These are phyloP conservation scores for Isabelozyma heimii DNA, from an alignment of 805 yeast species.

Conservation along the genomic window DNA sequence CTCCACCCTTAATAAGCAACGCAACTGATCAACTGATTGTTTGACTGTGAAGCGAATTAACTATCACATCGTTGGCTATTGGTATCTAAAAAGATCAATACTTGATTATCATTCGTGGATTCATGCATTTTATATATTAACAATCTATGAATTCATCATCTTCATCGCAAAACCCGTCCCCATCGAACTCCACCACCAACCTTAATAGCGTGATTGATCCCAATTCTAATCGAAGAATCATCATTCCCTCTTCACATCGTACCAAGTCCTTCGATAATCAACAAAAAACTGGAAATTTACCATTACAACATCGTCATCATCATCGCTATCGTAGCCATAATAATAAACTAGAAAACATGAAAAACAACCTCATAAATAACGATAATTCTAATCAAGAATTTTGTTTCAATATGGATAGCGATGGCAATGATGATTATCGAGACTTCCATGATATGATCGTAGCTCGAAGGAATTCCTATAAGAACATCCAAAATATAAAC, in stretches of 20 bases:
- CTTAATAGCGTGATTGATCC: not conserved
- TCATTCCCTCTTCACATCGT: not conserved
- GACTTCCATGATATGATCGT: not conserved
- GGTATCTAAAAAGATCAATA: not conserved
- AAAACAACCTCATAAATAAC: not conserved
- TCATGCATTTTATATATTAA: not conserved
- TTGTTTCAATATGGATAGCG: conserved; percentile 1
- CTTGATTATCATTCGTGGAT: no score
- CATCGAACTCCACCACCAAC: not conserved
- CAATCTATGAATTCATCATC: not conserved
- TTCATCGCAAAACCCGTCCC: not conserved
- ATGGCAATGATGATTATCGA: not conserved
- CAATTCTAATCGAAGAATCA: not conserved
- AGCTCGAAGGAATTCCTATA: not conserved
- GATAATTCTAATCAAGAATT: not conserved
- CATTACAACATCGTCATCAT: not conserved
- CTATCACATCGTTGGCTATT: not conserved
- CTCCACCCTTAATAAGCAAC: not conserved
- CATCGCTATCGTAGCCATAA: not conserved
- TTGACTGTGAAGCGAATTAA: no score
- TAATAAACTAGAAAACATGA: not conserved
- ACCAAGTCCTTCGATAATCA: not conserved
- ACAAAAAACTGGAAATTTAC: not conserved
- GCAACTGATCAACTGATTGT: not conserved
- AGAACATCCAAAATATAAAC: conserved; percentile 4